A percentile compares a stretch with the other conserved stretches of the same genome.
Evolutionary conservation across 148 eudicot species (phyloP).

Genomic region (Vaccinium macrocarpon): DNA sequence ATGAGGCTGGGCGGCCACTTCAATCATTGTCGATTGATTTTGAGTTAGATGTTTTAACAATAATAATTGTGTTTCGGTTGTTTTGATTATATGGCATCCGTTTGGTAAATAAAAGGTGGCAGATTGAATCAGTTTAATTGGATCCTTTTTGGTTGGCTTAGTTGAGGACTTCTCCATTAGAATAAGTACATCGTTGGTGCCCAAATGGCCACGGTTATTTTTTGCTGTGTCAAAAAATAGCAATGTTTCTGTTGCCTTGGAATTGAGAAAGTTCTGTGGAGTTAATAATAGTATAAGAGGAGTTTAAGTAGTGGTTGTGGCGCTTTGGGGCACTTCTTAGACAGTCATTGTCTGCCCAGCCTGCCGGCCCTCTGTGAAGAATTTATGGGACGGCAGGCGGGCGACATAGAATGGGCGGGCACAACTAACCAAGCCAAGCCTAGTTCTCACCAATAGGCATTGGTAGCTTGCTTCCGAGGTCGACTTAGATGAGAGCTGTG

Average conservation of each 20-base stretch:
- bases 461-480: too few relatives aligned
- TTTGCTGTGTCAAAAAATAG: too few relatives aligned
- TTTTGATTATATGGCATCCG: background rate
- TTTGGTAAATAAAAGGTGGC: background rate
- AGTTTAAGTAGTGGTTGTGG: constrained; percentile 1
- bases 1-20: too few relatives aligned
- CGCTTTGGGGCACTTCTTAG: constrained; percentile 3
- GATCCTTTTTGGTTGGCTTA: background rate
- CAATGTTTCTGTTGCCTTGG: too few relatives aligned
- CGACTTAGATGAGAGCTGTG: too few relatives aligned
- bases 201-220: too few relatives aligned
- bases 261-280: too few relatives aligned
- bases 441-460: background rate
- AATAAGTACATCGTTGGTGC: too few relatives aligned
- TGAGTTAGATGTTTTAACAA: too few relatives aligned
- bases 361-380: background rate
- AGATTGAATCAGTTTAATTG: background rate
- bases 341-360: background rate
- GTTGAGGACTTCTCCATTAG: background rate
- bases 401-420: background rate
- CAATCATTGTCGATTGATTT: too few relatives aligned
- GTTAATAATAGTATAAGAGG: too few relatives aligned
- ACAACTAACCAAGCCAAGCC: background rate
- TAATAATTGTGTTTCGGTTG: background rate
- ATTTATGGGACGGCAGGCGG: background rate